Percentiles rank a stretch among this genome's conserved stretches.
phyloP scores from a whole-genome alignment of 225 moss, liverwort and hornwort species.

The Marchantia polymorpha region DNA sequence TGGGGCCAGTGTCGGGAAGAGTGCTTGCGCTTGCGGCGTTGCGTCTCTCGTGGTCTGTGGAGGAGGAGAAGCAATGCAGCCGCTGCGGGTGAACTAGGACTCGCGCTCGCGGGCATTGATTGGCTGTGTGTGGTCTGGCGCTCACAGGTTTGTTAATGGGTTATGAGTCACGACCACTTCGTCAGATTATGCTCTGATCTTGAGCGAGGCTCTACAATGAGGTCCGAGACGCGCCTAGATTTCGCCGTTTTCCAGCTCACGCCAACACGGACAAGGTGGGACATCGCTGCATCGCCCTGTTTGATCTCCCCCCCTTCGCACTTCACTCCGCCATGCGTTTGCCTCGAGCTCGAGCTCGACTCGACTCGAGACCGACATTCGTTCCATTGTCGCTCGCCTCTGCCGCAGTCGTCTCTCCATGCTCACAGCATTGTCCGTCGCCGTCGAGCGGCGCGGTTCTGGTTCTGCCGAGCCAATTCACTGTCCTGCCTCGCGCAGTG shows the following conservation, averaged over 20 bases:
- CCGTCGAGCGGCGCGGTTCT: neutral
- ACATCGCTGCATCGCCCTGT: neutral
- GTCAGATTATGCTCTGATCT: slow-evolving; percentile 52
- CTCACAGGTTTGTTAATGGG: slow-evolving; percentile 26
- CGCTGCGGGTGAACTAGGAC: slow-evolving; percentile 24
- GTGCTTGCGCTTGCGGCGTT: neutral
- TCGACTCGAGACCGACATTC: no score
- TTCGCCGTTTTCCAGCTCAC: slow-evolving; percentile 72
- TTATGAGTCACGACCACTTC: slow-evolving; percentile 39
- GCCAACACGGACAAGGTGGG: slow-evolving; percentile 63
- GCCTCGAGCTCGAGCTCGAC: no score
- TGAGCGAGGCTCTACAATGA: slow-evolving; percentile 51
- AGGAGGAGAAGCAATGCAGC: slow-evolving; percentile 8
- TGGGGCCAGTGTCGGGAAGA: neutral
- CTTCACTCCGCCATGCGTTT: neutral
- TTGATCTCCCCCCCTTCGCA: neutral
- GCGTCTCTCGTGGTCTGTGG: slow-evolving; percentile 4
- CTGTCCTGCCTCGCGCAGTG: neutral
- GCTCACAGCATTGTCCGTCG: neutral
- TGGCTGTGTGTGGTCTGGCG: slow-evolving; percentile 8
- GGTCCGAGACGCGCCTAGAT: slow-evolving; percentile 65
- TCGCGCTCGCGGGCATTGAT: neutral
- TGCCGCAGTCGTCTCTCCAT: neutral
- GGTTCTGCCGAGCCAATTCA: neutral
- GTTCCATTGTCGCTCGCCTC: no score